Evolutionary conservation across 2,329 filamentous ascomycete genomes (phyloP), one percentile per base, ranked within the genome.

Genomic region (Stagonosporopsis chrysanthemi): DNA sequence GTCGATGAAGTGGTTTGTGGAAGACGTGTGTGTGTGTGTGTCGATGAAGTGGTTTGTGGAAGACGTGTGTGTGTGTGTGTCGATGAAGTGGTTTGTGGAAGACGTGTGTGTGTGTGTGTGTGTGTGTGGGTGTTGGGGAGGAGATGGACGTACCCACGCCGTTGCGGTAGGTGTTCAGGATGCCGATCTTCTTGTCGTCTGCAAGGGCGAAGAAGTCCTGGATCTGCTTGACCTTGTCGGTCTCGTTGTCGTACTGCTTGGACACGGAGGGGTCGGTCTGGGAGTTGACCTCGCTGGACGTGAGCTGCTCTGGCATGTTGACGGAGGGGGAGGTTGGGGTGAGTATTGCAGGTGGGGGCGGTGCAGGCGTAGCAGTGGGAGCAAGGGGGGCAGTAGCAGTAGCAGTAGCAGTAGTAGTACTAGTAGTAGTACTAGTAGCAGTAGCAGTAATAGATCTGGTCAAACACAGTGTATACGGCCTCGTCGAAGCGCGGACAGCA

Each of bases 241-340:
- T 77, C 29, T 78, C 63, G 47, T 66, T 72, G 66, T 83, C 81
- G 50, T 75, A 81, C 67, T 83, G 81, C 66, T 81, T 82, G n/a
- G 76, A 61, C 53, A 82, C 78, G 2, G 78, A 78, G 24, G 81
- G 80, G 63, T 83, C 81, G 42, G 69, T 78, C 57, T 78, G 62
- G 39, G 78, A 75, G 60, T 75, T 70, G 65, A 82, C 64, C 58
- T 82, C 79, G 53, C 67, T 58, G 19, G 65, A 44, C 40, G 70
- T 79, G 40, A 81, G 68, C 56, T 64, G 53, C 49, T 81, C 78
- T 40, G 80, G 79, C 81, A 83, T 83, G 23, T 70, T 80, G 72
- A 68, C 56, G 29, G 42, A 33, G 31, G 52, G 36, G 38, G 63
- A 60, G 26, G 57, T 54, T 2, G 70, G 65, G 14, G 73, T 66